Evolutionary conservation across 1,284 basidiomycete genomes (phyloP).

Genomic region (Pseudozyma sp.): DNA sequence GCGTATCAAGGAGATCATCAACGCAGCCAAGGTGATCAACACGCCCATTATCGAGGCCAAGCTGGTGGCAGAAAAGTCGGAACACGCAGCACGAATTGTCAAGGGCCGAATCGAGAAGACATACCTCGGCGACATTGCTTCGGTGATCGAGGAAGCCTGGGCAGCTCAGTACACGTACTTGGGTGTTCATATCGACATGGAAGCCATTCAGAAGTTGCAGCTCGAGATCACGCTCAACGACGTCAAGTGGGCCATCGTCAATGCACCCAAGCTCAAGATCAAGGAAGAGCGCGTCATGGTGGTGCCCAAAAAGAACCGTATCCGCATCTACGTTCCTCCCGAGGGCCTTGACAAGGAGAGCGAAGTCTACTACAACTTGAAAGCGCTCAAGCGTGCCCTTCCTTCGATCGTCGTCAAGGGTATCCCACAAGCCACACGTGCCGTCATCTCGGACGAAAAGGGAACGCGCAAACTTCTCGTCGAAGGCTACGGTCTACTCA

Average conservation of each 20-base stretch:
- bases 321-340: conserved; percentile 80
- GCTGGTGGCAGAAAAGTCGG: conserved; percentile 78
- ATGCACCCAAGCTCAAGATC: conserved; percentile 90
- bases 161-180: conserved; percentile 91
- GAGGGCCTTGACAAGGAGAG: conserved; percentile 76
- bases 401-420: conserved; percentile 67
- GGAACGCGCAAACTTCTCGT: conserved; percentile 65
- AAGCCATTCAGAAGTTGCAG: conserved; percentile 90
- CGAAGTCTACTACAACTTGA: conserved; percentile 66
- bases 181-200: conserved; percentile 89
- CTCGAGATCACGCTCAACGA: conserved; percentile 93
- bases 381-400: conserved; percentile 65
- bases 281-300: conserved; percentile 75
- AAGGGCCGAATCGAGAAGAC: conserved; percentile 98
- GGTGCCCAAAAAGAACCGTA: conserved; percentile 75
- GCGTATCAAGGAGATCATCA: conserved; percentile 99
- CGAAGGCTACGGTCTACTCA: conserved; percentile 94
- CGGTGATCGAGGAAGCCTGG: conserved; percentile 95
- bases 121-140: conserved; percentile 89
- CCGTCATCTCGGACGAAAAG: conserved; percentile 68
- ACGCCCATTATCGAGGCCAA: conserved; percentile 99
- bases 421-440: conserved; percentile 61
- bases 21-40: conserved; percentile 94
- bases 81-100: conserved; percentile 93
- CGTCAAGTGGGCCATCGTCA: conserved; percentile 90